phyloP scores from a whole-genome alignment of 2,329 filamentous ascomycete species.

The Penicillium sp. region DNA sequence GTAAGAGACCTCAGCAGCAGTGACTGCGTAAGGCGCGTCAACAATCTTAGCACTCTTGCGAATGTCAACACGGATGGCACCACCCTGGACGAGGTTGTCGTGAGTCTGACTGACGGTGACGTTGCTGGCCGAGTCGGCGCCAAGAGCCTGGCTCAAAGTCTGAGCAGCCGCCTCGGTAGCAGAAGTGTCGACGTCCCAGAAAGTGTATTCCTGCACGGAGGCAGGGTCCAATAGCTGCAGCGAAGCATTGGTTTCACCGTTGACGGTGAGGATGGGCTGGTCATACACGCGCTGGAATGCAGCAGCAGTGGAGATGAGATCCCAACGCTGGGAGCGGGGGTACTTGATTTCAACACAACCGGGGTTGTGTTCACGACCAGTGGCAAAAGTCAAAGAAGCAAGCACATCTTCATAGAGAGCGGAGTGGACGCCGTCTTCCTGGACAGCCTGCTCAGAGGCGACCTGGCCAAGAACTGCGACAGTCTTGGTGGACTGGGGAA shows the following conservation, averaged over 20 bases:
- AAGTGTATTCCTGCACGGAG: conserved; percentile 77
- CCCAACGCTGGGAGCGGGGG: conserved; percentile 67
- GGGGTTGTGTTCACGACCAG: conserved; percentile 61
- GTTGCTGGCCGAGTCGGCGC: conserved; percentile 60
- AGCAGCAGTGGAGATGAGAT: conserved; percentile 47
- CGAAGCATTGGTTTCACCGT: conserved; percentile 34
- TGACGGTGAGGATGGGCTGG: conserved; percentile 38
- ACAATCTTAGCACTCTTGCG: conserved; percentile 78
- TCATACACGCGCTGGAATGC: conserved; percentile 47
- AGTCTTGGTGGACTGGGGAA: conserved; percentile 72
- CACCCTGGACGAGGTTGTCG: conserved; percentile 68
- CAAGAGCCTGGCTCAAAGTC: conserved; percentile 58
- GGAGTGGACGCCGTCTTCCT: conserved; percentile 76
- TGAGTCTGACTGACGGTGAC: conserved; percentile 59
- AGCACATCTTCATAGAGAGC: conserved; percentile 88
- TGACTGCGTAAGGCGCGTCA: conserved; percentile 78
- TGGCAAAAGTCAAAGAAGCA: conserved; percentile 76
- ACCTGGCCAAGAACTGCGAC: conserved; percentile 91
- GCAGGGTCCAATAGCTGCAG: conserved; percentile 55
- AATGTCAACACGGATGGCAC: conserved; percentile 78
- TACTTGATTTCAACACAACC: conserved; percentile 86
- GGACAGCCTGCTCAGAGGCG: conserved; percentile 65
- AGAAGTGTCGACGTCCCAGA: conserved; percentile 87
- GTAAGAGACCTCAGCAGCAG: conserved; percentile 73
- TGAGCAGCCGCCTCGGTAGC: conserved; percentile 63